Conservation (phyloP, 2,329 filamentous ascomycete species). For the Sporothrix schenckii region DNA sequence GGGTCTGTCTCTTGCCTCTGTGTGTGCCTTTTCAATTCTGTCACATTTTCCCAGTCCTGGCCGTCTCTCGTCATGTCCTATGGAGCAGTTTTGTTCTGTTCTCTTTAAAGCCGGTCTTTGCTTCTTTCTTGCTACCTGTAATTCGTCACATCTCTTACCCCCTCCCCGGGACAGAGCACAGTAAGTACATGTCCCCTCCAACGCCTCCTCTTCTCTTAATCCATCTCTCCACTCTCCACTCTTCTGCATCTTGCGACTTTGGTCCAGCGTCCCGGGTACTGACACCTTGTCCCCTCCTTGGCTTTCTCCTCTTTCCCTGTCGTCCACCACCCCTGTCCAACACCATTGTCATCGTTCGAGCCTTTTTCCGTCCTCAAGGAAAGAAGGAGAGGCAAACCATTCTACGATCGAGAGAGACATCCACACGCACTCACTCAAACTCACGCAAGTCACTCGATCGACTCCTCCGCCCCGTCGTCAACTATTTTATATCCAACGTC, state of each 20-base stretch:
- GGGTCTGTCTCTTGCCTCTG: conserved; percentile 7
- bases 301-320: conserved; percentile 22
- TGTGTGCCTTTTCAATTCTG: background rate
- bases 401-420: conserved; percentile 9
- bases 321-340: conserved; percentile 6
- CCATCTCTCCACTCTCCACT: conserved; percentile 8
- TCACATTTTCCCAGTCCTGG: background rate
- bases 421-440: conserved; percentile 7
- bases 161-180: conserved; percentile 9
- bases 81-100: background rate
- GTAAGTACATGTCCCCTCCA: background rate
- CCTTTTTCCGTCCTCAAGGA: background rate
- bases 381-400: background rate
- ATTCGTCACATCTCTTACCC: background rate
- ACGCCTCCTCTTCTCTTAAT: background rate
- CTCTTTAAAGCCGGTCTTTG: background rate
- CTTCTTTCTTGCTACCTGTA: conserved; percentile 8
- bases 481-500: conserved; percentile 32
- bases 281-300: conserved; percentile 1
- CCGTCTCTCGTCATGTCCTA: conserved; percentile 8
- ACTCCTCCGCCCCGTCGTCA: conserved; percentile 15
- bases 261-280: conserved; percentile 15
- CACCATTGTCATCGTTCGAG: conserved; percentile 18
- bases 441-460: conserved; percentile 7
- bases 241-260: conserved; percentile 18